Conservation (phyloP, 2,329 filamentous ascomycete genomes). For the Fusarium pininemorale region DNA sequence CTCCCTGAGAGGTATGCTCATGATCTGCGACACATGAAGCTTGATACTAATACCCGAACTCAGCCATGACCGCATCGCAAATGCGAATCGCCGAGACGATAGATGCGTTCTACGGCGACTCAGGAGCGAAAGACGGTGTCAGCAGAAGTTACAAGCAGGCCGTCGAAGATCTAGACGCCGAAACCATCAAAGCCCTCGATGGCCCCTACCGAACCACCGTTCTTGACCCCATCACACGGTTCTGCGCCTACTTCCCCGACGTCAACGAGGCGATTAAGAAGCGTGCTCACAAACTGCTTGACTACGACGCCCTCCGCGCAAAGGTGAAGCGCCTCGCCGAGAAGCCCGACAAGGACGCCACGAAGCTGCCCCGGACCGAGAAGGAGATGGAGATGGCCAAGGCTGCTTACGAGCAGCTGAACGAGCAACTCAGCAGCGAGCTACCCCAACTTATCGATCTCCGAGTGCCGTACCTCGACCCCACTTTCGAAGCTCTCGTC, state of each 20-base stretch:
- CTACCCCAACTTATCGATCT: conserved; percentile 96
- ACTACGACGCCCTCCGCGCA: conserved; percentile 94
- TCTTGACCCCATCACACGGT: conserved; percentile 92
- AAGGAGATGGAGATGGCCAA: conserved; percentile 97
- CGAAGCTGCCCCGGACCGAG: conserved; percentile 93
- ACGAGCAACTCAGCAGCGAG: conserved; percentile 93
- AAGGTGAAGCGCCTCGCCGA: conserved; percentile 97
- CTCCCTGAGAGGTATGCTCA: conserved; percentile 78
- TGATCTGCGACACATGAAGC: not conserved
- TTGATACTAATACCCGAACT: conserved; percentile 22
- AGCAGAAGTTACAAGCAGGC: conserved; percentile 98
- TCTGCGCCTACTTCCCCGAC: conserved; percentile 98
- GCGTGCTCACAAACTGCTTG: conserved; percentile 96
- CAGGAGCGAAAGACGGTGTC: conserved; percentile 92
- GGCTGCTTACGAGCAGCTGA: conserved; percentile 92
- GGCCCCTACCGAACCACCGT: conserved; percentile 95
- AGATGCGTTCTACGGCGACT: conserved; percentile 98
- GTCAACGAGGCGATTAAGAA: conserved; percentile 99
- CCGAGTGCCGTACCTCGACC: conserved; percentile 95
- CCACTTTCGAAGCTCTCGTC: conserved; percentile 95
- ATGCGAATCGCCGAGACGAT: conserved; percentile 99
- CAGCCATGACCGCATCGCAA: conserved; percentile 98
- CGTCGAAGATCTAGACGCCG: conserved; percentile 95
- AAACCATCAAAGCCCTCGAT: conserved; percentile 98
- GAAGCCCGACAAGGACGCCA: conserved; percentile 98